phyloP scores from a whole-genome alignment of 371 early-diverging fungal species.

The Dichotomocladium elegans region DNA sequence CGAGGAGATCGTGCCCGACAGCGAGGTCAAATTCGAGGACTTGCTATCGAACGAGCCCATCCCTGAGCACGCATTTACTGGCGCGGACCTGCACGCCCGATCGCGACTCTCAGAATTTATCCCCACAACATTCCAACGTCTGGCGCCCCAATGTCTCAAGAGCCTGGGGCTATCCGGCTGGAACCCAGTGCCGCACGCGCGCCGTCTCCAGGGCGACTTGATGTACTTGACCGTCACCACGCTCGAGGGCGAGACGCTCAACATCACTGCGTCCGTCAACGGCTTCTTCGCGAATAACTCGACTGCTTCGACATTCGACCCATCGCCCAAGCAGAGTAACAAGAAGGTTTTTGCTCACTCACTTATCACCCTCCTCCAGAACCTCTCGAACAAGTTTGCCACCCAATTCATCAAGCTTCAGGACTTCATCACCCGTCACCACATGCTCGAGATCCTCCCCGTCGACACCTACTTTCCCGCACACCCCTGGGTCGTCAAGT shows the following conservation, averaged over 20 bases:
- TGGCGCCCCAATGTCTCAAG: conserved; percentile 69
- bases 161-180: conserved; percentile 79
- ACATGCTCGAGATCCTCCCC: conserved; percentile 80
- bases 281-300: conserved; percentile 90
- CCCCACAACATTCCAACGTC: conserved; percentile 49
- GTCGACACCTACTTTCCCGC: conserved; percentile 62
- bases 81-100: conserved; percentile 46
- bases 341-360: conserved; percentile 61
- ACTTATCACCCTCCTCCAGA: conserved; percentile 64
- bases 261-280: conserved; percentile 79
- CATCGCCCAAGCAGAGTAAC: conserved; percentile 36
- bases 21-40: conserved; percentile 41
- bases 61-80: conserved; percentile 57
- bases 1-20: conserved; percentile 34
- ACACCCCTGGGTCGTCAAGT: conserved; percentile 81
- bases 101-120: conserved; percentile 55
- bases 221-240: conserved; percentile 81
- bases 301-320: conserved; percentile 71
- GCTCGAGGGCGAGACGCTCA: conserved; percentile 74
- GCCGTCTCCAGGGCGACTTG: conserved; percentile 78
- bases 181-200: conserved; percentile 86
- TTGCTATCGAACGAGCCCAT: conserved; percentile 35
- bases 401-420: conserved; percentile 66
- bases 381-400: conserved; percentile 69
- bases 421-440: conserved; percentile 61